Conservation (phyloP, 306 rosid species). For the Urtica urens region DNA sequence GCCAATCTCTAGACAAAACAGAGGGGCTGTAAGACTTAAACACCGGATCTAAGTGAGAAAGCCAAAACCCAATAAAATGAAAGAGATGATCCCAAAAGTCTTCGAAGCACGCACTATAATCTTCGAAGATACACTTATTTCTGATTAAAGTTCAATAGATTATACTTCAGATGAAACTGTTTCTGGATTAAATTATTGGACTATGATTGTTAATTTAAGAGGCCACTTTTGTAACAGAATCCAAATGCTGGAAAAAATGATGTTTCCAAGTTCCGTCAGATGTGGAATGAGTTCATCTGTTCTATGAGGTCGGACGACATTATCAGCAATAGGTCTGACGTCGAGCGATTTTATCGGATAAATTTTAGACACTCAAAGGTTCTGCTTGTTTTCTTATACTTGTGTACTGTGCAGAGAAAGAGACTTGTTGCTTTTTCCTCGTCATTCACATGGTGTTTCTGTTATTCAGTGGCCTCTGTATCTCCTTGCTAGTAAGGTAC, state of each 20-base stretch:
- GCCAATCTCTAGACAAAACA: too few species aligned
- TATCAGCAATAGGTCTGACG: constrained; percentile 64
- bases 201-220: not conserved
- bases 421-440: constrained; percentile 82
- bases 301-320: constrained; percentile 92
- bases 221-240: constrained; percentile 42
- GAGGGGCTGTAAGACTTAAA: too few species aligned
- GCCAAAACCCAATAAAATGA: too few species aligned
- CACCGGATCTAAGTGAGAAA: too few species aligned
- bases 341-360: constrained; percentile 17
- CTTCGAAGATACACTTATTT: too few species aligned
- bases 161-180: too few species aligned
- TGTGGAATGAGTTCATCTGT: constrained; percentile 79
- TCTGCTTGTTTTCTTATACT: constrained; percentile 23
- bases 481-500: constrained; percentile 96
- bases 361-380: constrained; percentile 11
- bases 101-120: too few species aligned
- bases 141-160: too few species aligned
- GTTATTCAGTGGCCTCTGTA: constrained; percentile 98
- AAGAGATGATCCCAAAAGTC: too few species aligned
- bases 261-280: constrained; percentile 66
- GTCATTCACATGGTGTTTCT: constrained; percentile 39
- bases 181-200: too few species aligned
- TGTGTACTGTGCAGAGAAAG: constrained; percentile 51
- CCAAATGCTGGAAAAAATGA: constrained; percentile 29